Evolutionary conservation across 2,329 filamentous ascomycete genomes (phyloP).

Genomic region (Diaporthe caulivora): DNA sequence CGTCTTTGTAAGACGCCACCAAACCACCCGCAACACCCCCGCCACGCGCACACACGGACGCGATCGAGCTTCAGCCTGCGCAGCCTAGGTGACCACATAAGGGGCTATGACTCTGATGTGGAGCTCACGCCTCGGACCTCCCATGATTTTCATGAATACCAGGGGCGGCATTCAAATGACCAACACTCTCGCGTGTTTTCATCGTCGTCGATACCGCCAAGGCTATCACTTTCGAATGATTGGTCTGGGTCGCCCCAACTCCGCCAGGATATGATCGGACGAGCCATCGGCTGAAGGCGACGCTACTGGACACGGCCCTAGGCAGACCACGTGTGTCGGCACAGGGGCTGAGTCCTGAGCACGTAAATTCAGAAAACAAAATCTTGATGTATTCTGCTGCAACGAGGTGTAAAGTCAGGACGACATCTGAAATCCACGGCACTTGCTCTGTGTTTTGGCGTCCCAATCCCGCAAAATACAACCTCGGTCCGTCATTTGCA

Average conservation of each 20-base stretch:
- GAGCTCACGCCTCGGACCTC: slow-evolving; percentile 53
- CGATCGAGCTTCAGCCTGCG: slow-evolving; percentile 59
- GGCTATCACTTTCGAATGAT: slow-evolving; percentile 62
- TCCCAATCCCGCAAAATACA: neutral
- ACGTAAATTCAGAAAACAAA: neutral
- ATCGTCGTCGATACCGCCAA: slow-evolving; percentile 57
- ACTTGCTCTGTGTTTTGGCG: neutral
- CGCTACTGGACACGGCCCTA: neutral
- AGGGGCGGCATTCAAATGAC: slow-evolving; percentile 39
- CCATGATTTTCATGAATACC: slow-evolving; percentile 49
- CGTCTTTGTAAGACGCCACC: slow-evolving; percentile 65
- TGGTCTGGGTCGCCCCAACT: slow-evolving; percentile 51
- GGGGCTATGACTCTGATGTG: slow-evolving; percentile 46
- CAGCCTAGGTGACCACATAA: slow-evolving; percentile 53
- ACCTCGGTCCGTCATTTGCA: neutral
- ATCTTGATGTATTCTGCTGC: neutral
- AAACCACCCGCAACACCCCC: slow-evolving; percentile 47
- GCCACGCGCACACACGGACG: slow-evolving; percentile 56
- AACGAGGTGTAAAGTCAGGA: neutral
- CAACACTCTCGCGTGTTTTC: slow-evolving; percentile 57
- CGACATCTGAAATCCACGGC: neutral
- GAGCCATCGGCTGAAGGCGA: slow-evolving; percentile 64
- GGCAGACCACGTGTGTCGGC: neutral
- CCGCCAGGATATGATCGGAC: slow-evolving; percentile 62
- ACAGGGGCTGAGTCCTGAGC: neutral